Evolutionary conservation across 352 stramenopile species (phyloP).

Genomic region (Pythium chondricola): DNA sequence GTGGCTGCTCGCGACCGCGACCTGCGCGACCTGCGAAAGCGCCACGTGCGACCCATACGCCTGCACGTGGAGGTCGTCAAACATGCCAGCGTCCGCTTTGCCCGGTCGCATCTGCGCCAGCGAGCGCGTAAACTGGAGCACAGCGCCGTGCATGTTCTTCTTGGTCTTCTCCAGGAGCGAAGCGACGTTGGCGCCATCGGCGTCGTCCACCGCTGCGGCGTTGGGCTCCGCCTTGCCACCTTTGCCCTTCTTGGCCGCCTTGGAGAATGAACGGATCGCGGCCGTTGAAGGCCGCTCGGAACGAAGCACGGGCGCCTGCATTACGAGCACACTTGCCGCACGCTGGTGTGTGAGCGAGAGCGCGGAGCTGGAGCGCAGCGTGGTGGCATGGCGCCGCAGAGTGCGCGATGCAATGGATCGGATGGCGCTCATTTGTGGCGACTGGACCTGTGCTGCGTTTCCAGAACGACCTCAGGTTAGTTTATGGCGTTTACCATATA

Average conservation of each 20-base stretch:
- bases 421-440: too few species aligned
- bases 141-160: slow-evolving; percentile 78
- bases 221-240: slow-evolving; percentile 25
- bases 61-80: slow-evolving; percentile 73
- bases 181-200: slow-evolving; percentile 20
- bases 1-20: slow-evolving; percentile 56
- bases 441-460: too few species aligned
- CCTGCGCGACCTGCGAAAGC: slow-evolving; percentile 71
- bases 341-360: slow-evolving; percentile 1
- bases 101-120: slow-evolving; percentile 75
- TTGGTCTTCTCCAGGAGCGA: slow-evolving; percentile 45
- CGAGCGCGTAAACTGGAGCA: slow-evolving; percentile 70
- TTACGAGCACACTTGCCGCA: neutral
- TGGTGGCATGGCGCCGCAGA: too few species aligned
- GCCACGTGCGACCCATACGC: slow-evolving; percentile 77
- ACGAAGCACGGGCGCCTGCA: neutral
- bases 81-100: slow-evolving; percentile 73
- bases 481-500: too few species aligned
- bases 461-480: too few species aligned
- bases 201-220: slow-evolving; percentile 7
- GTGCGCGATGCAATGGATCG: too few species aligned
- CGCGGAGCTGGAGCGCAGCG: too few species aligned
- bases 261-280: slow-evolving; percentile 48
- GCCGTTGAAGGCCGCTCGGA: neutral
- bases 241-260: slow-evolving; percentile 58